These are phyloP conservation scores for Lactarius indigo DNA, from an alignment of 768 basidiomycete species.

Conservation along the genomic window DNA sequence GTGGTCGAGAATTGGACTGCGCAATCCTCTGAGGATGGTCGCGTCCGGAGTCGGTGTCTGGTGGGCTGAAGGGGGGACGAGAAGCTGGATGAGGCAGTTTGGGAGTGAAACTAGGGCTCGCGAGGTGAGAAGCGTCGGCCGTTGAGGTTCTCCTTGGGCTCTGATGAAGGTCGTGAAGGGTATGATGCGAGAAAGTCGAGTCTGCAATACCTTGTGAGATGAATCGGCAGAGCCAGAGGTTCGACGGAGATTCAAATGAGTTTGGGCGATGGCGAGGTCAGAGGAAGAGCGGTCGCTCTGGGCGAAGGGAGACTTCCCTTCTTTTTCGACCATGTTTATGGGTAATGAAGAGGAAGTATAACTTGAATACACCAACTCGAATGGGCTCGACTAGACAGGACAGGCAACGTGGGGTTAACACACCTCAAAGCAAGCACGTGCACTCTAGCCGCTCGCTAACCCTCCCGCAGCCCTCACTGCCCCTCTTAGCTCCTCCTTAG, in stretches of 20 bases:
- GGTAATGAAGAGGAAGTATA: slow-evolving; percentile 13
- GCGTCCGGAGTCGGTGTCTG: slow-evolving; percentile 29
- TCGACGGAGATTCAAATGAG: slow-evolving; percentile 25
- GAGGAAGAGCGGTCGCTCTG: slow-evolving; percentile 20
- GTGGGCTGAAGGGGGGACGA: slow-evolving; percentile 21
- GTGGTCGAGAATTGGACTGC: slow-evolving; percentile 49
- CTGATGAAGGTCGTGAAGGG: slow-evolving; percentile 71
- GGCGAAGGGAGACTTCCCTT: slow-evolving; percentile 22
- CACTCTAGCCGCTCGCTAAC: slow-evolving; percentile 7
- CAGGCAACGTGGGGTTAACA: slow-evolving; percentile 5
- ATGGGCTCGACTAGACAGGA: not conserved
- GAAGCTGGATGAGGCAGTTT: slow-evolving; percentile 26
- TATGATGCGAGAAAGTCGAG: slow-evolving; percentile 43
- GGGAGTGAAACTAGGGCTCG: slow-evolving; percentile 34
- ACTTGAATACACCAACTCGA: not conserved
- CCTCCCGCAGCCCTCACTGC: slow-evolving; percentile 23
- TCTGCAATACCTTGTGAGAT: slow-evolving; percentile 32
- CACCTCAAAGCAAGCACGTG: slow-evolving; percentile 19
- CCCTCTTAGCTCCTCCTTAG: slow-evolving; percentile 35
- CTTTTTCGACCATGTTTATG: slow-evolving; percentile 26
- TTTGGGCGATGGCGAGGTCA: slow-evolving; percentile 23
- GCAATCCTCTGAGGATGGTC: slow-evolving; percentile 32
- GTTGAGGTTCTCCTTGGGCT: slow-evolving; percentile 81
- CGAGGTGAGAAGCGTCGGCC: slow-evolving; percentile 74
- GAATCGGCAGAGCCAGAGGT: slow-evolving; percentile 21